Percentiles rank a stretch among this genome's conserved stretches.
phyloP scores from a whole-genome alignment of 768 basidiomycete genomes.

The Lactifluus volemus region DNA sequence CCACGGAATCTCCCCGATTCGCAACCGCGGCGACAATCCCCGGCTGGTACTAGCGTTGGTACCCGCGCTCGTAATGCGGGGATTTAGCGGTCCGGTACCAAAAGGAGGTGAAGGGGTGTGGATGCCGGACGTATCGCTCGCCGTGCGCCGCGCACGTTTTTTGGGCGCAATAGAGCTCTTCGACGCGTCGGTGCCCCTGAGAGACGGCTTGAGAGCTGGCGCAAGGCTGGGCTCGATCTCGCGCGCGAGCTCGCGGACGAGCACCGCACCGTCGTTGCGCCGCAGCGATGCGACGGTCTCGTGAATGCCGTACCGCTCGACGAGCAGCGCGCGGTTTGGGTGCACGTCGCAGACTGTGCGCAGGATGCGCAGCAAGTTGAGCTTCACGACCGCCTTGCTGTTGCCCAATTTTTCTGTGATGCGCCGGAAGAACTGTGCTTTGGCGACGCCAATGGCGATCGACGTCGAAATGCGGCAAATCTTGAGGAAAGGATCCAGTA shows the following conservation, averaged over 20 bases:
- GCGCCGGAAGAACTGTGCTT: slow-evolving; percentile 78
- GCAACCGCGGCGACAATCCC: slow-evolving; percentile 36
- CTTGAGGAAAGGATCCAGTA: slow-evolving; percentile 90
- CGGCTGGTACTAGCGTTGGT: slow-evolving; percentile 19
- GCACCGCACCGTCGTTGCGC: slow-evolving; percentile 79
- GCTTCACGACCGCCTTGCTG: slow-evolving; percentile 80
- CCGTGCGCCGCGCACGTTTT: slow-evolving; percentile 50
- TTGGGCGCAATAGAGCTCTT: slow-evolving; percentile 49
- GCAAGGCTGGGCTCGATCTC: slow-evolving; percentile 75
- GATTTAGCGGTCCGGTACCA: slow-evolving; percentile 19
- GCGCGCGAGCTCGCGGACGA: slow-evolving; percentile 82
- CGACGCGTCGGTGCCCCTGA: slow-evolving; percentile 24
- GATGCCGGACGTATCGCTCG: slow-evolving; percentile 54
- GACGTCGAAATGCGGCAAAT: slow-evolving; percentile 72
- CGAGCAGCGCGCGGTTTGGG: slow-evolving; percentile 73
- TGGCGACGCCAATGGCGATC: slow-evolving; percentile 70
- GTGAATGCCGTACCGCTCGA: slow-evolving; percentile 73
- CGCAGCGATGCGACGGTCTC: slow-evolving; percentile 76
- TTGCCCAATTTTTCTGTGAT: slow-evolving; percentile 73
- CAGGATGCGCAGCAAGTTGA: slow-evolving; percentile 82
- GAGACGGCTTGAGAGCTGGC: slow-evolving; percentile 55
- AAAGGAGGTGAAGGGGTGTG: slow-evolving; percentile 19
- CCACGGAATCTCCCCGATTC: slow-evolving; percentile 59
- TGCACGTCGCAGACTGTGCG: slow-evolving; percentile 84
- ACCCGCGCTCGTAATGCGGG: slow-evolving; percentile 29